Base-by-base conservation (phyloP, 805 yeast genomes). In the Metschnikowia lochheadii region DNA sequence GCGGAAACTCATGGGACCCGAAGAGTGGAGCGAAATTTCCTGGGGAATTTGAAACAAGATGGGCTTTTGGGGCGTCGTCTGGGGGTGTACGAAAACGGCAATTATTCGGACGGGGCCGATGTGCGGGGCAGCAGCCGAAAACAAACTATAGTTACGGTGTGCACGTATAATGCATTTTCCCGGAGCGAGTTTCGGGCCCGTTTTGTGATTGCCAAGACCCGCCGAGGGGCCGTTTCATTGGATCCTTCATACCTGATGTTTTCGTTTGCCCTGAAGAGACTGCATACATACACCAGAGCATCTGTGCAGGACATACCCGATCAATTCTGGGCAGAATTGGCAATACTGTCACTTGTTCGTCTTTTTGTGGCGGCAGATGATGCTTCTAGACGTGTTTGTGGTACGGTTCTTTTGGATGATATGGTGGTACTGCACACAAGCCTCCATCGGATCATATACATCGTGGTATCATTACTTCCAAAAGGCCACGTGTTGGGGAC, bases 181-280 rank as follows among this genome's bases (percentile, higher is more conserved):
- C 78, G 77, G 49, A 78, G 85, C 5, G 99, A 92, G 64, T 69
- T 91, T 37, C 75, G 97, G 81, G 89, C 58, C 64, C 82, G 60
- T 77, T 80, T 63, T 52, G 69, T 78, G 17, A 61, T 78, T 5
- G 57, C 51, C 6, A 49, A 40, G 39, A 51, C 41, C 17, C 48
- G 40, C 26, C 36, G 35, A 18, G 21, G 20, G 15, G 48, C 52
- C 14, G 57, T 51, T 10, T 17, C 46, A 6, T 52, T 57, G 33
- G 54, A 51, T 37, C 21, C 47, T 5, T 48, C 33, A 45, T 57
- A 48, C 44, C 26, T 51, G 44, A 44, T 57, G 20, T 23, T 41
- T 36, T 50, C 40, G 21, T 50, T 42, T 23, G 43, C 32, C 10
- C 55, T 50, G 52, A 46, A 51, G 35, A 41, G 46, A 21, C 42